Conservation (phyloP, 805 yeast genomes). For the Diddensiella santjacobensis region DNA sequence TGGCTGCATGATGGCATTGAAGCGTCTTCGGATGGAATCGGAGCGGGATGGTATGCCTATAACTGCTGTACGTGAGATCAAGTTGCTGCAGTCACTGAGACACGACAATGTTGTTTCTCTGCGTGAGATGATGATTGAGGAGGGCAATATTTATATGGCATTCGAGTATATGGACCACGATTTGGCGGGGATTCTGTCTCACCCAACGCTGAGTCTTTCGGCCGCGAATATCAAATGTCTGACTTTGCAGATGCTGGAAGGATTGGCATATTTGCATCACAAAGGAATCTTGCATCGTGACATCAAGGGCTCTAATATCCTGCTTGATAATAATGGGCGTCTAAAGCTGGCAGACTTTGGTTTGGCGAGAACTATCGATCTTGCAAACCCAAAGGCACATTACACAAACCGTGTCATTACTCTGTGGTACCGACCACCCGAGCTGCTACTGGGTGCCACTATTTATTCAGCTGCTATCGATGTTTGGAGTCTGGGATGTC, state of each 20-base stretch:
- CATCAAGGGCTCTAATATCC: conserved; percentile 89
- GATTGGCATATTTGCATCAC: conserved; percentile 75
- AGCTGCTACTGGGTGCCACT: conserved; percentile 83
- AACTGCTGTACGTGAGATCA: conserved; percentile 89
- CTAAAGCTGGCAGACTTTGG: conserved; percentile 96
- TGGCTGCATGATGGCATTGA: conserved; percentile 75
- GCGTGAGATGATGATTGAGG: conserved; percentile 84
- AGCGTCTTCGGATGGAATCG: conserved; percentile 73
- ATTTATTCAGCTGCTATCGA: conserved; percentile 88
- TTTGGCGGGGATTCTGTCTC: conserved; percentile 78
- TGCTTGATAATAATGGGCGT: conserved; percentile 67
- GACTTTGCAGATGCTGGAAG: conserved; percentile 69
- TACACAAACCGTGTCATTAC: conserved; percentile 96
- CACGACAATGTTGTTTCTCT: conserved; percentile 81
- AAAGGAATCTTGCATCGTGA: conserved; percentile 72
- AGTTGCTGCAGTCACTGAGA: conserved; percentile 73
- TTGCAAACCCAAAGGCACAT: conserved; percentile 49
- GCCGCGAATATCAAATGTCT: conserved; percentile 75
- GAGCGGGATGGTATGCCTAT: conserved; percentile 96
- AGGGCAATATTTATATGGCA: conserved; percentile 73
- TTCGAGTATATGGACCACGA: conserved; percentile 94
- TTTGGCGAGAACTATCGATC: conserved; percentile 53
- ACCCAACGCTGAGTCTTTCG: conserved; percentile 59
- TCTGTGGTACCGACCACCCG: conserved; percentile 97
- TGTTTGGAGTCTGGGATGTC: conserved; percentile 96